Percentiles rank a stretch among this genome's conserved stretches.
Evolutionary conservation across 1,139 yeast species (phyloP).

Genomic region (Magnusiomyces ingens): DNA sequence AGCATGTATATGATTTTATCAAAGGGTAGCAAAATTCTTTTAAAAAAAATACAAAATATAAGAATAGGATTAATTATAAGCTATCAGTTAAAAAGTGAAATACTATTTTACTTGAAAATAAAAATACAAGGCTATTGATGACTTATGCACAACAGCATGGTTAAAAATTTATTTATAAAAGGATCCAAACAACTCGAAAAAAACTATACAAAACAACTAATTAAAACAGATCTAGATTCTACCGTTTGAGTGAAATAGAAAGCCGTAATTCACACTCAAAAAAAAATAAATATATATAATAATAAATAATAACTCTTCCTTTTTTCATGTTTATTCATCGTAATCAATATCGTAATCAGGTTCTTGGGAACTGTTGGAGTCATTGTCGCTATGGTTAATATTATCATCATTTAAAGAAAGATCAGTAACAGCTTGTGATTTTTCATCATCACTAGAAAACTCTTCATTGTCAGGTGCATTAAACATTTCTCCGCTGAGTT

Average conservation of each 20-base stretch:
- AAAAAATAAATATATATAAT: not conserved
- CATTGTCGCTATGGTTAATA: not conserved
- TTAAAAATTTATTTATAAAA: not conserved
- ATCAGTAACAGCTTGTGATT: not conserved
- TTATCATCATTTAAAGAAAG: not conserved
- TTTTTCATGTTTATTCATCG: constrained; percentile 8
- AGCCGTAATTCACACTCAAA: not conserved
- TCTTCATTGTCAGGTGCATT: not conserved
- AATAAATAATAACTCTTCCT: not conserved
- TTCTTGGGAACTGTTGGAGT: constrained; percentile 5
- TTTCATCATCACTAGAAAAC: not conserved
- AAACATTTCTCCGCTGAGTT: not conserved
- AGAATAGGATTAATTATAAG: not conserved
- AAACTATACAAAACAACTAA: not conserved
- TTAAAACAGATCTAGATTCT: too few species aligned
- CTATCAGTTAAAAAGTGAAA: not conserved
- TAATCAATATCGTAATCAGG: constrained; percentile 16
- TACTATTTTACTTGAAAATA: too few species aligned
- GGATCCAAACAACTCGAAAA: not conserved
- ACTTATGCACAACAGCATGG: too few species aligned
- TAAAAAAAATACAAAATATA: not conserved
- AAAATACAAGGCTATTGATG: too few species aligned
- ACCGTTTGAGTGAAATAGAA: too few species aligned
- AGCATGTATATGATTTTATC: too few species aligned
- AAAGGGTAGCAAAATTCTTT: too few species aligned